These are phyloP conservation scores for Xerocomus brunneocitrinus DNA, from an alignment of 768 basidiomycete species.

Conservation along the genomic window DNA sequence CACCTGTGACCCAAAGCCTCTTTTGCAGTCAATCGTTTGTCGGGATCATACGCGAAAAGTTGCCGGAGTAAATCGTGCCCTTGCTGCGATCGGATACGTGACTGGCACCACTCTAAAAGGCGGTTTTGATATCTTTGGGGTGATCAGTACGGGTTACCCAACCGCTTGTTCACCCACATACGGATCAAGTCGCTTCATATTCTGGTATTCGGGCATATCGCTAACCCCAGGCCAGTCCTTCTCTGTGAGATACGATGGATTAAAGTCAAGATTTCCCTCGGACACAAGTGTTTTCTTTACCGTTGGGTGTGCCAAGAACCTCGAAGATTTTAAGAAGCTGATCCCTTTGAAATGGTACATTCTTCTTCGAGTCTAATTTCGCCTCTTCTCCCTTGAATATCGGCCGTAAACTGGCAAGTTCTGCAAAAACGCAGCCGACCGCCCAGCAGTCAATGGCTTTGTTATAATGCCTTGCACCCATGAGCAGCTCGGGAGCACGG, in stretches of 20 bases:
- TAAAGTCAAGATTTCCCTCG: not conserved
- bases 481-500: conserved; percentile 90
- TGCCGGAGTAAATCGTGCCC: conserved; percentile 83
- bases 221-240: conserved; percentile 82
- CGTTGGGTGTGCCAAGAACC: conserved; percentile 82
- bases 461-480: conserved; percentile 97
- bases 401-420: conserved; percentile 86
- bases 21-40: conserved; percentile 75
- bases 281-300: conserved; percentile 33
- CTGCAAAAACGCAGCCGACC: conserved; percentile 95
- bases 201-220: conserved; percentile 85
- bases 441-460: conserved; percentile 98
- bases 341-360: conserved; percentile 94
- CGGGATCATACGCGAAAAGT: conserved; percentile 90
- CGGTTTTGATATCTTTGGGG: conserved; percentile 51
- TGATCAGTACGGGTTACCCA: not conserved
- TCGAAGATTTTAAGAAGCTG: conserved; percentile 96
- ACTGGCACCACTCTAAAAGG: conserved; percentile 71
- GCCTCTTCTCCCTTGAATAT: conserved; percentile 99
- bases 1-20: conserved; percentile 82
- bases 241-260: conserved; percentile 42
- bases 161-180: conserved; percentile 32
- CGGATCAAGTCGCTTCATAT: conserved; percentile 75
- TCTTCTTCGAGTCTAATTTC: conserved; percentile 95
- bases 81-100: conserved; percentile 51